phyloP scores from a whole-genome alignment of 1,284 basidiomycete genomes.

The Taiwanofungus camphoratus region DNA sequence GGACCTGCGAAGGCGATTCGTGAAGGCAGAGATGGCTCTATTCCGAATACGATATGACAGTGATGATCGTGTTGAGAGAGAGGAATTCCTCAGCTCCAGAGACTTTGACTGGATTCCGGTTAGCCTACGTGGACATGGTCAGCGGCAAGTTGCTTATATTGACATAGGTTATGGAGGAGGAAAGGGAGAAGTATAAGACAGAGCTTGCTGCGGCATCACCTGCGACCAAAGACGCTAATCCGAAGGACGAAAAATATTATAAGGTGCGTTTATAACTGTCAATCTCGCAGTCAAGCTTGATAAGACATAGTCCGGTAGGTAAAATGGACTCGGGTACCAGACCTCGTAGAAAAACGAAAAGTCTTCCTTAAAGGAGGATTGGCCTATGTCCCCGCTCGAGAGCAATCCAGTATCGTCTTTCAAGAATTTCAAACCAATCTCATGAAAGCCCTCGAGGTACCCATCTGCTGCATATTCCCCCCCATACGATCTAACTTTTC shows the following conservation, averaged over 20 bases:
- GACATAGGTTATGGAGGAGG: conserved; percentile 51
- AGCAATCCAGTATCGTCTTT: conserved; percentile 85
- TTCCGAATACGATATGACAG: conserved; percentile 83
- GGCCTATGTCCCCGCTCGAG: conserved; percentile 84
- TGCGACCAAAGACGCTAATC: conserved; percentile 15
- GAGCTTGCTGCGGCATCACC: conserved; percentile 47
- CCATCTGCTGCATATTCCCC: conserved; percentile 15
- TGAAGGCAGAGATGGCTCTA: conserved; percentile 84
- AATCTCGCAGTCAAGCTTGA: neutral
- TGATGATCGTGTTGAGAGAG: conserved; percentile 58
- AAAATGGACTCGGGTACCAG: conserved; percentile 89
- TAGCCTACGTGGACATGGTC: conserved; percentile 16
- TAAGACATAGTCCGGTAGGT: conserved; percentile 32
- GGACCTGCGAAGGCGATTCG: conserved; percentile 84
- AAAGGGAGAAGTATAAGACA: conserved; percentile 46
- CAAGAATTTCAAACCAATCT: conserved; percentile 82
- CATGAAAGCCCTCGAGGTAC: conserved; percentile 77
- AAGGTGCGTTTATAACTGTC: conserved; percentile 43
- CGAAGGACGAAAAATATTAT: conserved; percentile 54
- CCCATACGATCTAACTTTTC: conserved; percentile 1
- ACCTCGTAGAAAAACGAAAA: conserved; percentile 82
- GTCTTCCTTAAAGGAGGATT: conserved; percentile 80
- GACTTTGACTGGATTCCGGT: conserved; percentile 79
- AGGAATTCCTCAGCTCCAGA: conserved; percentile 70
- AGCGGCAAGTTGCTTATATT: neutral